These are phyloP conservation scores for Corchorus olitorius DNA, from an alignment of 345 rosid species.

Conservation along the genomic window DNA sequence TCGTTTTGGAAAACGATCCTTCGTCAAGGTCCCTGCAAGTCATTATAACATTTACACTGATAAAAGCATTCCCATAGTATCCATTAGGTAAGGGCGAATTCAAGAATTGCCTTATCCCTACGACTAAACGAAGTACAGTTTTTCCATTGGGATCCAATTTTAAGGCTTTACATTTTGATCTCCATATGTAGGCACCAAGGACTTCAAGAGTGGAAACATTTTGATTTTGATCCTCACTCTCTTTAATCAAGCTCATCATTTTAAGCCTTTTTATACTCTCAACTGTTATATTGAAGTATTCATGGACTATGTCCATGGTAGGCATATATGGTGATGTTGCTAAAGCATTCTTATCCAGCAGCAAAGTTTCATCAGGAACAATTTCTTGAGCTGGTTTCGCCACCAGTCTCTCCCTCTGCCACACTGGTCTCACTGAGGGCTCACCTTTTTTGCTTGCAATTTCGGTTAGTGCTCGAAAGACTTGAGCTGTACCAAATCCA, in stretches of 20 bases:
- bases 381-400: not conserved
- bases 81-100: conserved; percentile 46
- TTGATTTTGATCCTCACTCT: not conserved
- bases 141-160: conserved; percentile 37
- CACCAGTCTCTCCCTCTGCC: conserved; percentile 46
- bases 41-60: conserved; percentile 20
- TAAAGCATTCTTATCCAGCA: not conserved
- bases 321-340: conserved; percentile 36
- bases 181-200: conserved; percentile 53
- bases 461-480: conserved; percentile 48
- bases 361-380: not conserved
- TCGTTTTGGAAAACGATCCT: conserved; percentile 30
- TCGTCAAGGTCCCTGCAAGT: conserved; percentile 33
- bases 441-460: conserved; percentile 34
- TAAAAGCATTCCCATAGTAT: conserved; percentile 59
- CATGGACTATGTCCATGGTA: conserved; percentile 34
- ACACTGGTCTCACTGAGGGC: conserved; percentile 45
- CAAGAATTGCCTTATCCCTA: conserved; percentile 38
- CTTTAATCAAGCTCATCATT: conserved; percentile 11
- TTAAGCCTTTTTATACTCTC: conserved; percentile 42
- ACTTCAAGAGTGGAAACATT: conserved; percentile 48
- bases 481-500: conserved; percentile 57
- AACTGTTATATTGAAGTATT: conserved; percentile 32
- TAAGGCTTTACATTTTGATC: conserved; percentile 47
- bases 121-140: conserved; percentile 25